These are phyloP conservation scores for Sporothrix variecibatus DNA, from an alignment of 2,329 filamentous ascomycete species.

Conservation along the genomic window DNA sequence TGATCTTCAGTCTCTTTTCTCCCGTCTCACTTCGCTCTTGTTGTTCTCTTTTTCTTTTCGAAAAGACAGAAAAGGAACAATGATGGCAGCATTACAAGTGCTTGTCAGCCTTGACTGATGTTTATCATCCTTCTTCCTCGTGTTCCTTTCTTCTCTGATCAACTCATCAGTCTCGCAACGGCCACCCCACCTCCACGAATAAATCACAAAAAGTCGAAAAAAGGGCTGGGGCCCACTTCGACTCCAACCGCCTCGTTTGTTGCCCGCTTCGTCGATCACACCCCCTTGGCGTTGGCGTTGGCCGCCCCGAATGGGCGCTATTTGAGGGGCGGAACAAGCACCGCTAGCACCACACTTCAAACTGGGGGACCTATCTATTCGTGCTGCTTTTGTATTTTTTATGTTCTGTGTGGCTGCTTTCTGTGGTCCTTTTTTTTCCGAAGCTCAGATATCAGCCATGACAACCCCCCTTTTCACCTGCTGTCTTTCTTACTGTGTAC, in stretches of 20 bases:
- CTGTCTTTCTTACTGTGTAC: neutral
- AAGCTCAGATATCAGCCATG: neutral
- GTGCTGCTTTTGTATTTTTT: neutral
- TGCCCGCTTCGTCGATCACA: conserved; percentile 25
- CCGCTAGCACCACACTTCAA: neutral
- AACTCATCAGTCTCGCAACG: neutral
- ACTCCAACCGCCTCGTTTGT: conserved; percentile 23
- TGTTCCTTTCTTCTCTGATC: neutral
- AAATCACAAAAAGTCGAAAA: conserved; percentile 5
- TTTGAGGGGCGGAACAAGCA: conserved; percentile 16
- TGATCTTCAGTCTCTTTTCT: neutral
- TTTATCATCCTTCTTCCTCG: neutral
- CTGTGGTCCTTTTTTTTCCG: neutral
- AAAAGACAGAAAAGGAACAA: neutral
- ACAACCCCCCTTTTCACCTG: neutral
- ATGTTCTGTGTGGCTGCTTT: conserved; percentile 14
- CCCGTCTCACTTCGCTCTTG: no score
- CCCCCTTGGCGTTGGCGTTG: conserved; percentile 18
- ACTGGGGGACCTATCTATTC: neutral
- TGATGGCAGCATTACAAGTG: no score
- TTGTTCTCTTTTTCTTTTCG: neutral
- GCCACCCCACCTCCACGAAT: conserved; percentile 10
- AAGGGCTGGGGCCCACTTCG: conserved; percentile 14
- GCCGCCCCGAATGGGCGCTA: neutral
- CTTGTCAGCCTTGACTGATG: neutral